Percentiles rank a stretch among this genome's conserved stretches.
These are phyloP conservation scores for Osmozyma mogii DNA, from an alignment of 805 yeast genomes.

Conservation along the genomic window DNA sequence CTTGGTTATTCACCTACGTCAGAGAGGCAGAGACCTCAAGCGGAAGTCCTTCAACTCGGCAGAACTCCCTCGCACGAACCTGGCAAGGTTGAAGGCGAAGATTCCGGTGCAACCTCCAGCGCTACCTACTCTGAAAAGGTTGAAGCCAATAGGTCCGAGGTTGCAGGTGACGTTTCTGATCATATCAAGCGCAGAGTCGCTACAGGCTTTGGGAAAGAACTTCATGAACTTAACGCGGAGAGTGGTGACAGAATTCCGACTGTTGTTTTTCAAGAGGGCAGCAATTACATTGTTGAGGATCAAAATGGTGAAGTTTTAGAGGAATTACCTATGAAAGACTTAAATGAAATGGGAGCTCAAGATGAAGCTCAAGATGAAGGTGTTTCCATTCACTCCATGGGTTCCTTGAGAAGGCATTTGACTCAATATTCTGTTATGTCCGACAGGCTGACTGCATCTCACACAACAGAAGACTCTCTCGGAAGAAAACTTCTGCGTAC, in stretches of 20 bases:
- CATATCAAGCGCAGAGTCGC: neutral
- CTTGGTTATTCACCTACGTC: conserved; percentile 7
- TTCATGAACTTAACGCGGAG: conserved; percentile 1
- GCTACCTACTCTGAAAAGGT: too few species aligned
- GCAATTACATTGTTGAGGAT: conserved; percentile 68
- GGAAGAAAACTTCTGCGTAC: conserved; percentile 8
- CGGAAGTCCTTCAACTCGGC: conserved; percentile 36
- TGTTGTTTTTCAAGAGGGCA: conserved; percentile 55
- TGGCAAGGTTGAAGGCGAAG: conserved; percentile 4
- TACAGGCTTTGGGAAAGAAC: neutral
- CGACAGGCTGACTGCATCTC: conserved; percentile 2
- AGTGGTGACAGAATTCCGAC: conserved; percentile 17
- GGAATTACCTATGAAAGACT: conserved; percentile 31
- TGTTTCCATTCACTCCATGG: conserved; percentile 32
- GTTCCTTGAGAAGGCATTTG: conserved; percentile 30
- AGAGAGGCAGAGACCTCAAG: conserved; percentile 29
- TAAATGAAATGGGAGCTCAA: conserved; percentile 1
- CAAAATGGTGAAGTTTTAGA: conserved; percentile 74
- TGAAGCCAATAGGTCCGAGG: too few species aligned
- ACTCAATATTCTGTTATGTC: conserved; percentile 27
- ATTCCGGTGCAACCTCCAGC: too few species aligned
- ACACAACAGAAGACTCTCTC: conserved; percentile 7
- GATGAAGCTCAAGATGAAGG: conserved; percentile 8
- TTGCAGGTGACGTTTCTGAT: neutral
- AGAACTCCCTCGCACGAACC: conserved; percentile 13